These are phyloP conservation scores for Tylopilus plumbeoviolaceoides DNA, from an alignment of 768 basidiomycete genomes.

Conservation along the genomic window DNA sequence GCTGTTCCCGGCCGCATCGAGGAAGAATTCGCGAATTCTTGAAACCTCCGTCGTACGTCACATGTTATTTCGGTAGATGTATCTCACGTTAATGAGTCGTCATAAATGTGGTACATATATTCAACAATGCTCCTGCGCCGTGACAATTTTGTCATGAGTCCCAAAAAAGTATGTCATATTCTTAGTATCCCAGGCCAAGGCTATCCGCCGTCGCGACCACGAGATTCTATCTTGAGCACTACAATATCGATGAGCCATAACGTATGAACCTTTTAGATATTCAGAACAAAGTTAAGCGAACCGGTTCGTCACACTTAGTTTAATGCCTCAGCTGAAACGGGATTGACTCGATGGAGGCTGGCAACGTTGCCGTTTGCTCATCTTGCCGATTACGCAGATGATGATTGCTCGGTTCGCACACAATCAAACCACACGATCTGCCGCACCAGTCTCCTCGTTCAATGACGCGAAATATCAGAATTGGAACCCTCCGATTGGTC, in stretches of 20 bases:
- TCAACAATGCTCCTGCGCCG: neutral
- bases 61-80: neutral
- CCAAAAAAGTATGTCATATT: neutral
- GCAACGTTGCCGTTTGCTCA: neutral
- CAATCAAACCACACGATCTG: neutral
- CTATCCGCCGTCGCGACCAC: neutral
- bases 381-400: conserved; percentile 12
- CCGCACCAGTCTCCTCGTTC: neutral
- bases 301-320: conserved; percentile 2
- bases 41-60: conserved; percentile 12
- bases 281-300: neutral
- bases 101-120: neutral
- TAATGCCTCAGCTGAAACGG: neutral
- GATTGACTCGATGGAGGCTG: conserved; percentile 5
- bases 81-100: conserved; percentile 5
- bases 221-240: neutral
- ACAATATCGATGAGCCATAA: neutral
- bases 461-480: conserved; percentile 3
- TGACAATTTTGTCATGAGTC: neutral
- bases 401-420: neutral
- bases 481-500: conserved; percentile 4
- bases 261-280: neutral
- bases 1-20: neutral
- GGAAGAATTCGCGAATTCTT: conserved; percentile 3
- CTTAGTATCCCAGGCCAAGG: neutral